phyloP scores from a whole-genome alignment of 2,329 filamentous ascomycete species.

The Colletotrichum lentis region DNA sequence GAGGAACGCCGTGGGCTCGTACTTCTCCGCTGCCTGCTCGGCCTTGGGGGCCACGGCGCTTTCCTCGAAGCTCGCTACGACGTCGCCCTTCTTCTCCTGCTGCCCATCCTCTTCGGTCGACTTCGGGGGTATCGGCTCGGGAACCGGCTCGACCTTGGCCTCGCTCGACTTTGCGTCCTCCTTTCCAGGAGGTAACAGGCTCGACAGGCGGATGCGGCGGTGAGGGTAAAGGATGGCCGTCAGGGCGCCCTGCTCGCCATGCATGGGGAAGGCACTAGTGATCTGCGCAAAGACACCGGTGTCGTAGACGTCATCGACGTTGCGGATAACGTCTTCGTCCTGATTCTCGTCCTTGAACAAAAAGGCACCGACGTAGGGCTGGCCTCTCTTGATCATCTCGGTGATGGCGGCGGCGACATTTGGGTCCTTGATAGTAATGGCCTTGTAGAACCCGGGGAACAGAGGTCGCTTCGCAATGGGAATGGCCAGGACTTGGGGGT shows the following conservation, averaged over 20 bases:
- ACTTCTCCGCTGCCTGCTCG: slow-evolving; percentile 62
- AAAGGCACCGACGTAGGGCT: slow-evolving; percentile 97
- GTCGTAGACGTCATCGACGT: slow-evolving; percentile 89
- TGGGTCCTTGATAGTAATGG: slow-evolving; percentile 93
- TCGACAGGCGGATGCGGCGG: slow-evolving; percentile 89
- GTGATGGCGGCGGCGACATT: slow-evolving; percentile 91
- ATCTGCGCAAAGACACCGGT: slow-evolving; percentile 98
- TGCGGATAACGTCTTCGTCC: slow-evolving; percentile 93
- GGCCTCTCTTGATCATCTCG: slow-evolving; percentile 95
- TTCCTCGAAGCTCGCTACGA: slow-evolving; percentile 97
- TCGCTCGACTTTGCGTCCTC: slow-evolving; percentile 62
- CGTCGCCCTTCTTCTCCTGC: slow-evolving; percentile 83
- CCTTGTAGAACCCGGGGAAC: slow-evolving; percentile 98
- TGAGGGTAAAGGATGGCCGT: slow-evolving; percentile 97
- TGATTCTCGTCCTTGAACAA: slow-evolving; percentile 95
- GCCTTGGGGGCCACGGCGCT: slow-evolving; percentile 68
- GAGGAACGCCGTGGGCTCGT: slow-evolving; percentile 90
- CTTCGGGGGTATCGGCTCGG: slow-evolving; percentile 67
- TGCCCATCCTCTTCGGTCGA: slow-evolving; percentile 59
- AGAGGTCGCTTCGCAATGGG: slow-evolving; percentile 92
- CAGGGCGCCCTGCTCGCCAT: slow-evolving; percentile 83
- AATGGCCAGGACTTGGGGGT: slow-evolving; percentile 97
- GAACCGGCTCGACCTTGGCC: slow-evolving; percentile 58
- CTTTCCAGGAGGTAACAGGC: slow-evolving; percentile 75
- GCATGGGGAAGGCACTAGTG: slow-evolving; percentile 91